Percentiles rank a stretch among this genome's conserved stretches.
Evolutionary conservation across 306 rosid species (phyloP).

Genomic region (Fagus sylvatica): DNA sequence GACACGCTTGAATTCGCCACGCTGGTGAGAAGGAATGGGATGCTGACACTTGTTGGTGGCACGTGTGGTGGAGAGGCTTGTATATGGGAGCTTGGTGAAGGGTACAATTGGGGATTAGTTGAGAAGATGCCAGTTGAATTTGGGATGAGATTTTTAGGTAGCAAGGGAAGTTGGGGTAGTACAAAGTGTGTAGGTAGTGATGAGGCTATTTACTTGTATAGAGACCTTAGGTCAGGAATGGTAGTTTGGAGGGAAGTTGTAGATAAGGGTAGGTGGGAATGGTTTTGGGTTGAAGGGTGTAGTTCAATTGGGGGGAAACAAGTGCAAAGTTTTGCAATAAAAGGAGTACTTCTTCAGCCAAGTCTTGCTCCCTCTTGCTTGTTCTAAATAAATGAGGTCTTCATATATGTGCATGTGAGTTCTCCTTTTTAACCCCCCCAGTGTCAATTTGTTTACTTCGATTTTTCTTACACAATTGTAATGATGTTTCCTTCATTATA

Average conservation of each 20-base stretch:
- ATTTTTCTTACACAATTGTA: no score
- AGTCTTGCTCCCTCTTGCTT: constrained; percentile 45
- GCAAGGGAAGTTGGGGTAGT: constrained; percentile 53
- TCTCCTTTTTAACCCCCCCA: no score
- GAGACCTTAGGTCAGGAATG: constrained; percentile 63
- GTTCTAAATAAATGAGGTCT: constrained; percentile 6
- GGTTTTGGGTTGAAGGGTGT: constrained; percentile 76
- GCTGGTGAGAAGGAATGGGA: constrained; percentile 45
- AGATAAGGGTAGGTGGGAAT: constrained; percentile 43
- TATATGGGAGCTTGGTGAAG: constrained; percentile 61
- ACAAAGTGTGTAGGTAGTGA: constrained; percentile 62
- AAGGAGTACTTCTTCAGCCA: constrained; percentile 68
- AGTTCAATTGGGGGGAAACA: constrained; percentile 35
- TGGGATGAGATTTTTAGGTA: constrained; percentile 47
- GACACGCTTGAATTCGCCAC: constrained; percentile 68
- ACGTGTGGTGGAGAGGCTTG: constrained; percentile 38
- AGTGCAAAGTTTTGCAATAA: constrained; percentile 43
- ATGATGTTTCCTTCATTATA: no score
- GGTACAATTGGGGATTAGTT: constrained; percentile 46
- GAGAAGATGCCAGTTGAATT: constrained; percentile 58
- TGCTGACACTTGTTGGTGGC: constrained; percentile 57
- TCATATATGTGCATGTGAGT: neutral
- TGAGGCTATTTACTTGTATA: constrained; percentile 53
- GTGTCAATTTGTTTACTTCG: no score
- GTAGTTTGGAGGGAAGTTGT: constrained; percentile 42